Base-by-base conservation (phyloP, 2,329 filamentous ascomycete genomes). In the Talaromyces sp. region DNA sequence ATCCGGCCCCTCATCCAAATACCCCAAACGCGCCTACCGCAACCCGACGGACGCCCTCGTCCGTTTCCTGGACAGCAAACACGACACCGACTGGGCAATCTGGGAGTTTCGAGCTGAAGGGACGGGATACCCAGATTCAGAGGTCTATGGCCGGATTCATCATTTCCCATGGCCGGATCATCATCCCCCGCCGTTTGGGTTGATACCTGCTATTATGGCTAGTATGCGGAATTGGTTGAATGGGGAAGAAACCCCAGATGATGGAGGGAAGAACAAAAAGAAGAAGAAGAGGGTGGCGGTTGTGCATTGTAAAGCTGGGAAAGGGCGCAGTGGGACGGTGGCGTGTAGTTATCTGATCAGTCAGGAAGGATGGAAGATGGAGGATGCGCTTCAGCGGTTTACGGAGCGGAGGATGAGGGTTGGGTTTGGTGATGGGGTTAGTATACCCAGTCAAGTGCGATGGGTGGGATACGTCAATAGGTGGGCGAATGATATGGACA, bases 21-120 rank as follows among this genome's bases (percentile, higher is more conserved):
- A 96, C 74, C 94, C 95, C 0, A 90, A 96, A 76, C 88, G 91
- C 69, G 93, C 92, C 67, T 99, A 98, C 79, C 91, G 95, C 74
- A 99, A 97, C 75, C 94, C 94, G 0, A 88, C 97, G 59, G 90
- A 96, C 74, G 86, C 89, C 45, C 87, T 99, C 25, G 92, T 98
- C 67, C 86, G 87, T 69, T 99, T 94, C 76, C 89, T 99, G 68
- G 92, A 98, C 78, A 82, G 85, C 53, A 92, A 93, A 73, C 95
- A 99, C 78, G 89, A 86, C 31, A 80, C 88, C 29, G 82, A 95
- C 68, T 99, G 95, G 95, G 88, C 90, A 2, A 97, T 99, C 72
- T 99, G 94, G 92, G 95, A 99, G 79, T 99, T 99, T 72, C 89
- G 95, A 54, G 95, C 93, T 40, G 95, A 99, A 77, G 95, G 95